Conservation (phyloP, 768 basidiomycete genomes). For the Trametes meyenii region DNA sequence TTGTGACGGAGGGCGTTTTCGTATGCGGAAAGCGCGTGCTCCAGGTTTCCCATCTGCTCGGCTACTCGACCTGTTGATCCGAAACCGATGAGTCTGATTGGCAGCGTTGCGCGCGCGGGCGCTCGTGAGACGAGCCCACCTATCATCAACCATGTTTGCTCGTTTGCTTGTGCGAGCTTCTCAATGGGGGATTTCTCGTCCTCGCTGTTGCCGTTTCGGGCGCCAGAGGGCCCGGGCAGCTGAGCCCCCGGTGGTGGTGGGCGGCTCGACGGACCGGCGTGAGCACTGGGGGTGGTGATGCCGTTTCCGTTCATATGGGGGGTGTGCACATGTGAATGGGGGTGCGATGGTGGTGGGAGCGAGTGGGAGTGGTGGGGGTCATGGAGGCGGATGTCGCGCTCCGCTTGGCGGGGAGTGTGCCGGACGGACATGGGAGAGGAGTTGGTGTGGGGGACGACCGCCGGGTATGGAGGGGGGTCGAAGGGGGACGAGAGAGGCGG, state of each 20-base stretch:
- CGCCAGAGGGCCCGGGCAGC: conserved; percentile 27
- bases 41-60: conserved; percentile 93
- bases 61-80: conserved; percentile 78
- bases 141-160: conserved; percentile 94
- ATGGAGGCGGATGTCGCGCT: conserved; percentile 66
- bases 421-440: conserved; percentile 57
- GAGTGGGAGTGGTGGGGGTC: conserved; percentile 53
- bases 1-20: conserved; percentile 97
- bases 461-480: conserved; percentile 26
- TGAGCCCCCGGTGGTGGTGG: conserved; percentile 36
- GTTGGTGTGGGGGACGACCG: conserved; percentile 32
- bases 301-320: conserved; percentile 59
- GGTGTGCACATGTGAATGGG: conserved; percentile 40
- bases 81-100: conserved; percentile 33
- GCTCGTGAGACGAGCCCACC: conserved; percentile 49
- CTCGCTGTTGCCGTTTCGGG: conserved; percentile 46
- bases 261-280: conserved; percentile 39
- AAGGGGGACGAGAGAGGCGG: conserved; percentile 47
- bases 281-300: conserved; percentile 47
- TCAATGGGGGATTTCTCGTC: conserved; percentile 52
- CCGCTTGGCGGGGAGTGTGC: conserved; percentile 60
- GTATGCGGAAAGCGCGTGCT: conserved; percentile 90
- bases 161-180: conserved; percentile 84
- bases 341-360: conserved; percentile 45
- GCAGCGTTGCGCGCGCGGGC: conserved; percentile 10